Conservation (phyloP, 768 basidiomycete species). For the Tylopilus felleus region DNA sequence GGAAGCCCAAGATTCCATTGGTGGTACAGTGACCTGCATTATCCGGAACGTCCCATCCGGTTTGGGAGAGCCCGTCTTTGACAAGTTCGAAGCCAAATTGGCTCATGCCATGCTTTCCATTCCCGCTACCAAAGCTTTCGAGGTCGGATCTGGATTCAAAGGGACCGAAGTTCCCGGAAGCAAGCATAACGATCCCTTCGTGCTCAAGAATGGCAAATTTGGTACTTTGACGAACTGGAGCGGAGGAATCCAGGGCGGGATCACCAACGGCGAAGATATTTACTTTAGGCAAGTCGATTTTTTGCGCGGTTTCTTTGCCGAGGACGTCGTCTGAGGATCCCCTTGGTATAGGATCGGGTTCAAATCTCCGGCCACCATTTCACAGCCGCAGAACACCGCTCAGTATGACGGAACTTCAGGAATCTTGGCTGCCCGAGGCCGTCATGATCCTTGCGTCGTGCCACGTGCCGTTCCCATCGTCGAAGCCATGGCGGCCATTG, state of each 20-base stretch:
- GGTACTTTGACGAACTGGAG: constrained; percentile 93
- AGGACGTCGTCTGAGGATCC: constrained; percentile 8
- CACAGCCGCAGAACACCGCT: constrained; percentile 84
- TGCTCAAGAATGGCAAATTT: constrained; percentile 64
- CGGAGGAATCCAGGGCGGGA: constrained; percentile 96
- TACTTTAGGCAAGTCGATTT: constrained; percentile 78
- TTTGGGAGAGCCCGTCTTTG: constrained; percentile 95
- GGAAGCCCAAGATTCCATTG: constrained; percentile 88
- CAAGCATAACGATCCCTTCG: constrained; percentile 90
- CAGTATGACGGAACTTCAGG: constrained; percentile 93
- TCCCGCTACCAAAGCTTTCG: constrained; percentile 97
- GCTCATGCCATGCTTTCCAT: constrained; percentile 99
- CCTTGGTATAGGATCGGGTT: constrained; percentile 75
- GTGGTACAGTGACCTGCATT: constrained; percentile 97
- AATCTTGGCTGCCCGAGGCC: constrained; percentile 82
- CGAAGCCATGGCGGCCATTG: constrained; percentile 95
- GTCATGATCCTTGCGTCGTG: constrained; percentile 97
- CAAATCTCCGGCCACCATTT: constrained; percentile 98
- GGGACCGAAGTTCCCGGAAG: constrained; percentile 93
- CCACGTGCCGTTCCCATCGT: constrained; percentile 97
- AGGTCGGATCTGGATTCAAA: constrained; percentile 94
- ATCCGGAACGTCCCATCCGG: constrained; percentile 88
- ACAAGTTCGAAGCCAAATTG: constrained; percentile 95
- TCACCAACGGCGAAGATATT: constrained; percentile 94
- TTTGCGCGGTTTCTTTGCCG: background rate